phyloP scores from a whole-genome alignment of 2,329 filamentous ascomycete genomes.

The Rhinocladiella similis region DNA sequence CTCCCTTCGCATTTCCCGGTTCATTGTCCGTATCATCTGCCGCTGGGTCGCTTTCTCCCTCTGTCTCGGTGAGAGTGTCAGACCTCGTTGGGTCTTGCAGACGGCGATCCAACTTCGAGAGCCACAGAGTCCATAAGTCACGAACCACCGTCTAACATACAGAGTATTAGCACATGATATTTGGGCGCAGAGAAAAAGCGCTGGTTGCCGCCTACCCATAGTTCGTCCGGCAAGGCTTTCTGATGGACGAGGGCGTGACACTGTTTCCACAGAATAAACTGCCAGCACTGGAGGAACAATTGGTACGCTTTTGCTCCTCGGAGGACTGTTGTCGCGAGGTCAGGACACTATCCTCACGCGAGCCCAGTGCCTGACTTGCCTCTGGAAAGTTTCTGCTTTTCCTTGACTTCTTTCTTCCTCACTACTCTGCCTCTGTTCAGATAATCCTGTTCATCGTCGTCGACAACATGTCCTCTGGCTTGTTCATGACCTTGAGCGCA shows the following conservation, averaged over 20 bases:
- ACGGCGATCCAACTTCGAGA: slow-evolving; percentile 53
- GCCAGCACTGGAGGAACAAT: slow-evolving; percentile 80
- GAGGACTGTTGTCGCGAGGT: slow-evolving; percentile 39
- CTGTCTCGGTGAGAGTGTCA: background rate
- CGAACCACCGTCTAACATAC: slow-evolving; percentile 59
- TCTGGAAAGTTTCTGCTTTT: slow-evolving; percentile 53
- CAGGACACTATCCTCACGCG: background rate
- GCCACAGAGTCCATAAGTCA: slow-evolving; percentile 81
- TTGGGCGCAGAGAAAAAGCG: background rate
- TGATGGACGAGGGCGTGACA: slow-evolving; percentile 68
- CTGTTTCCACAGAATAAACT: slow-evolving; percentile 82
- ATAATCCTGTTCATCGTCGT: slow-evolving; percentile 26
- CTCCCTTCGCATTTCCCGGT: slow-evolving; percentile 29
- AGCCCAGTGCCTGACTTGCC: slow-evolving; percentile 35
- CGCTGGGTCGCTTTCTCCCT: slow-evolving; percentile 23
- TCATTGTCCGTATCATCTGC: slow-evolving; percentile 37
- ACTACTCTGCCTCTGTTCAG: slow-evolving; percentile 54
- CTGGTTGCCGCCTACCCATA: slow-evolving; percentile 59
- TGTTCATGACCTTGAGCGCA: slow-evolving; percentile 28
- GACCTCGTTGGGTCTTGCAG: slow-evolving; percentile 23
- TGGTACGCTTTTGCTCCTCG: slow-evolving; percentile 69
- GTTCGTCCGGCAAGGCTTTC: slow-evolving; percentile 66
- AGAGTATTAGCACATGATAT: background rate
- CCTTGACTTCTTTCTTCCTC: slow-evolving; percentile 56
- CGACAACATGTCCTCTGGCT: slow-evolving; percentile 16